Base-by-base conservation (phyloP, 108 stramenopile genomes). In the Pseudonitzschia multiseries region DNA sequence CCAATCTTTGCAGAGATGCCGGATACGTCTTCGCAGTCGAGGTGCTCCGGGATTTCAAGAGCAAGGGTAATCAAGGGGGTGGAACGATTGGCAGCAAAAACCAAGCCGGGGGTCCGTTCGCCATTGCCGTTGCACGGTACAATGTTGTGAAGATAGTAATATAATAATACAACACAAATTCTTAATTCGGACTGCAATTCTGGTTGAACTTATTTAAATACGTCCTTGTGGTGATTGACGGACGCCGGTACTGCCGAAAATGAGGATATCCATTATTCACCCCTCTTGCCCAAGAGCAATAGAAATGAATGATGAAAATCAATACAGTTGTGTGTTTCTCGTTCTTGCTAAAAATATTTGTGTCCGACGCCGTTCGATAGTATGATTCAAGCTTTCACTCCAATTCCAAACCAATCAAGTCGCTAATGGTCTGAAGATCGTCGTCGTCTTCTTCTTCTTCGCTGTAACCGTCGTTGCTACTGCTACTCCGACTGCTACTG, bases 21-120 rank as follows among this genome's bases (percentile, higher is more conserved):
- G 85, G 85, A 15, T 86, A 86, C 46, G 79, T 86, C 12, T 86
- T 86, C 66, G 85, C 78, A 48, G 60, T 83, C 62, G 59, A 52
- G 41, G 74, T 81, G 1, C 59, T 86, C 24, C 66, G 62, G 1
- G 85, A 81, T 57, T 54, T 66, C 22, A 75, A 79, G 61, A 67
- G 51, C 33, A 48, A 67, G 42, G 42, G 26, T 17, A 41, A 24
- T 24, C 17, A 6, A 13, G 18, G 41, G 8, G 40, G 18, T 21
- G 46, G 56, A 5, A 65, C 31, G 24, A 36, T 40, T 22, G 57
- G 62, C 6, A 54, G 70, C n/a, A 3, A n/a, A 51, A 4, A 51
- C 50, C 50, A n/a, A n/a, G 50, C 26, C 5, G 9, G 0, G 4
- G 42, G 65, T 32, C 42, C 50, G 18, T 86, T 60, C 57, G 85